Conservation (phyloP, 192 early-diverging fungal genomes). For the Backusella sp. region DNA sequence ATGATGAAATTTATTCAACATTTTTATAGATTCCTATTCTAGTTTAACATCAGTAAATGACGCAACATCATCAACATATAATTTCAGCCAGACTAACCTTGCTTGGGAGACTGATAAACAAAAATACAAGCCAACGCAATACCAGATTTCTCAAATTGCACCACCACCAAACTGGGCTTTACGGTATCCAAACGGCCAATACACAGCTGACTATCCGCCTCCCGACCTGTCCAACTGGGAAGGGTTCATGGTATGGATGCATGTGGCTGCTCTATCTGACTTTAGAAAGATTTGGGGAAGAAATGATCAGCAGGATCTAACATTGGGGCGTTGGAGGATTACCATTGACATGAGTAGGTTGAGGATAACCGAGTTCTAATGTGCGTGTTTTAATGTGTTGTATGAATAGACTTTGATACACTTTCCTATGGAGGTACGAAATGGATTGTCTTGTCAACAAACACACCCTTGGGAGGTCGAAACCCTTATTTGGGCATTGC, state of each 20-base stretch:
- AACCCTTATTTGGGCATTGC: slow-evolving; percentile 94
- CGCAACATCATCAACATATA: slow-evolving; percentile 35
- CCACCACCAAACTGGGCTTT: slow-evolving; percentile 87
- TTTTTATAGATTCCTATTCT: slow-evolving; percentile 26
- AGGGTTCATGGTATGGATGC: slow-evolving; percentile 96
- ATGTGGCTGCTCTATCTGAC: slow-evolving; percentile 88
- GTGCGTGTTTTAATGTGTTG: not conserved
- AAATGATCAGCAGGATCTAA: slow-evolving; percentile 58
- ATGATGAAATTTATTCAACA: not conserved
- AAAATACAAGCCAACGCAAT: slow-evolving; percentile 63
- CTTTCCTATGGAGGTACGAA: slow-evolving; percentile 88
- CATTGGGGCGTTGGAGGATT: slow-evolving; percentile 66
- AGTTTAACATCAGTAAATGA: slow-evolving; percentile 13
- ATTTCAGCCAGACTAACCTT: slow-evolving; percentile 65
- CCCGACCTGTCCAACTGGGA: slow-evolving; percentile 69
- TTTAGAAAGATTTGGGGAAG: slow-evolving; percentile 92
- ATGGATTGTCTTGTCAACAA: slow-evolving; percentile 89
- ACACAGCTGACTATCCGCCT: slow-evolving; percentile 43
- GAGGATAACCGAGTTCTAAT: not conserved
- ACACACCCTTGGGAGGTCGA: slow-evolving; percentile 90
- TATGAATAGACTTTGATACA: slow-evolving; percentile 72
- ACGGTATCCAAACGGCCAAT: slow-evolving; percentile 56
- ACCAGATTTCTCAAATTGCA: slow-evolving; percentile 52
- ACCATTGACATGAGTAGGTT: slow-evolving; percentile 69
- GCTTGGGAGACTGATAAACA: slow-evolving; percentile 82